Percentiles rank a stretch among this genome's conserved stretches.
Evolutionary conservation across 108 stramenopile species (phyloP).

Genomic region (Pseudonitzschia delicatissima): DNA sequence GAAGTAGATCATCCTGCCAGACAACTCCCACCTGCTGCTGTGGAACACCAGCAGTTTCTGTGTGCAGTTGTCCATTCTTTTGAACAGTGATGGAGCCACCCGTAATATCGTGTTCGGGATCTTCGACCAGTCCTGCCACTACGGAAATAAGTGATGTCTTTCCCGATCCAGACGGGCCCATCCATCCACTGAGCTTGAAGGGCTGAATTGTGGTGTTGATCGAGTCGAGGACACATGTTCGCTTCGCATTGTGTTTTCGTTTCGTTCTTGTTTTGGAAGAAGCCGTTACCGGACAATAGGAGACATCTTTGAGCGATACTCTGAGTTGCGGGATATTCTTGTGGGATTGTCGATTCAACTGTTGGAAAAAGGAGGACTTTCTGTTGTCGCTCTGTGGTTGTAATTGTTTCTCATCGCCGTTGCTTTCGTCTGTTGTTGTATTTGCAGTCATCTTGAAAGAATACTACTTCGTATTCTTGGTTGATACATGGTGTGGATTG

Average conservation of each 20-base stretch:
- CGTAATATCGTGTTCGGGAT: conserved; percentile 32
- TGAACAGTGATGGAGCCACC: conserved; percentile 44
- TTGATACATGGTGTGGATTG: too few relatives aligned
- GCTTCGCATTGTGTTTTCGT: conserved; percentile 11
- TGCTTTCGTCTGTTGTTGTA: too few relatives aligned
- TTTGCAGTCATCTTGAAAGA: too few relatives aligned
- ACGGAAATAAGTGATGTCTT: conserved; percentile 69
- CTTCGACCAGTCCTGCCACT: conserved; percentile 49
- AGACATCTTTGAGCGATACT: conserved; percentile 53
- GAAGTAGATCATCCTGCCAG: conserved; percentile 84
- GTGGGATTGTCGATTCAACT: not conserved
- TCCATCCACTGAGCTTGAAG: conserved; percentile 67
- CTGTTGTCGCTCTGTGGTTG: too few relatives aligned
- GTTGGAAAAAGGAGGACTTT: conserved; percentile 6
- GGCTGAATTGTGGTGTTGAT: conserved; percentile 61
- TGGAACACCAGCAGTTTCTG: conserved; percentile 16
- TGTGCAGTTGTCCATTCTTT: conserved; percentile 37
- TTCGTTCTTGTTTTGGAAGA: not conserved
- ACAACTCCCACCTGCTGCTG: conserved; percentile 81
- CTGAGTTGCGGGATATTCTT: conserved; percentile 44
- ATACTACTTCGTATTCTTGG: too few relatives aligned
- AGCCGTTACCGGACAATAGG: conserved; percentile 56
- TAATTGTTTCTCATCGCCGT: too few relatives aligned
- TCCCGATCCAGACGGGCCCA: conserved; percentile 75
- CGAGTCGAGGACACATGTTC: conserved; percentile 45